Evolutionary conservation across 352 stramenopile species (phyloP).

Genomic region (Thalassiosira exigua): DNA sequence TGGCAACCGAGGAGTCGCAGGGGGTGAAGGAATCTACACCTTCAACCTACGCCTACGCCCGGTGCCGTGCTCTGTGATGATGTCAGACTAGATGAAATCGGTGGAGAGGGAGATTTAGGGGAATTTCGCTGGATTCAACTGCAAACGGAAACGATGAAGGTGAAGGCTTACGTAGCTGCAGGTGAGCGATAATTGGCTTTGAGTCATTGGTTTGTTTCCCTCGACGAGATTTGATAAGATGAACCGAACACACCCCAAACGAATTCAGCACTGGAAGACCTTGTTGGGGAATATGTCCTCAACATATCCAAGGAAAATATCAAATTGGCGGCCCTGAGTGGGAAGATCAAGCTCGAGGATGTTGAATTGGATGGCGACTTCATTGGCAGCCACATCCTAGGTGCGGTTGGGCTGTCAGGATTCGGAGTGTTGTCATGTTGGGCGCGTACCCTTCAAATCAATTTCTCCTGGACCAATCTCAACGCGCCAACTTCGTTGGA

Average conservation of each 20-base stretch:
- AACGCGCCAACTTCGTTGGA: constrained; percentile 74
- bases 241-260: background rate
- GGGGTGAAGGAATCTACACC: too few species aligned
- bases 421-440: constrained; percentile 82
- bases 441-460: constrained; percentile 68
- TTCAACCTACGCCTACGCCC: too few species aligned
- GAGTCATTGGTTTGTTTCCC: background rate
- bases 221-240: background rate
- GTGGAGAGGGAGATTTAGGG: too few species aligned
- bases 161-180: constrained; percentile 23
- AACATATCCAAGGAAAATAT: constrained; percentile 84
- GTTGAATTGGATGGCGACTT: constrained; percentile 84
- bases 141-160: too few species aligned
- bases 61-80: too few species aligned
- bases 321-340: constrained; percentile 73
- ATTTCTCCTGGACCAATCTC: constrained; percentile 75
- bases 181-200: constrained; percentile 3
- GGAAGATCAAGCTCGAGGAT: constrained; percentile 84
- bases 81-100: too few species aligned
- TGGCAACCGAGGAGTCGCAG: too few species aligned
- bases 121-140: too few species aligned
- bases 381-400: constrained; percentile 77
- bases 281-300: constrained; percentile 83
- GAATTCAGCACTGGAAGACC: constrained; percentile 71
- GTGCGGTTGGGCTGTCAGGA: constrained; percentile 71